phyloP scores from a whole-genome alignment of 179 eudicot species.

The Silene noctiflora region DNA sequence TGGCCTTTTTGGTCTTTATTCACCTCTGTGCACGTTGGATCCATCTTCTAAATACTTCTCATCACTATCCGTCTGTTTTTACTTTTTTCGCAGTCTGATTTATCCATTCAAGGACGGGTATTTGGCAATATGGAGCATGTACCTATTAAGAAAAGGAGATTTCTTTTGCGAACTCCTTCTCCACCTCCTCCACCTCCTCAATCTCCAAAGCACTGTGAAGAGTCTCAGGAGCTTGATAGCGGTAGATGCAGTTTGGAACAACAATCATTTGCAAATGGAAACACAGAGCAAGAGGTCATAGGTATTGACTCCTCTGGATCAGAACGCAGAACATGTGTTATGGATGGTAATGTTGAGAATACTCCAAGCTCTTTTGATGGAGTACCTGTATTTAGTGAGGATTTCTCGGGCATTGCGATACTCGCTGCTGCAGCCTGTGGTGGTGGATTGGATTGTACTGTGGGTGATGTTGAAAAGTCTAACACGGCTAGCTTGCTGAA shows the following conservation, averaged over 20 bases:
- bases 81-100: constrained; percentile 39
- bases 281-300: constrained; percentile 12
- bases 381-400: constrained; percentile 25
- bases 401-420: constrained; percentile 73
- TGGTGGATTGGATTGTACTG: constrained; percentile 33
- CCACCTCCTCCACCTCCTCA: constrained; percentile 41
- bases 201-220: constrained; percentile 31
- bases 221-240: constrained; percentile 26
- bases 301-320: constrained; percentile 22
- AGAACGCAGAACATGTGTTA: constrained; percentile 8
- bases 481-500: constrained; percentile 1
- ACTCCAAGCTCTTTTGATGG: constrained; percentile 11
- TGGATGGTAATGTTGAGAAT: constrained; percentile 18
- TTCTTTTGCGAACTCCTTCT: constrained; percentile 32
- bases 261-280: constrained; percentile 10
- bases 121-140: constrained; percentile 43
- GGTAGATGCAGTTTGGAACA: constrained; percentile 25
- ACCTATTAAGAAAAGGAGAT: constrained; percentile 64
- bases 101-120: constrained; percentile 38
- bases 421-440: constrained; percentile 77
- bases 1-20: neutral
- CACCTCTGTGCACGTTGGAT: neutral
- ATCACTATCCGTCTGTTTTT: neutral
- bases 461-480: constrained; percentile 27
- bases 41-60: neutral